Percentiles rank a stretch among this genome's conserved stretches.
Conservation (phyloP, 1,139 yeast genomes). For the Hyphopichia fennica region DNA sequence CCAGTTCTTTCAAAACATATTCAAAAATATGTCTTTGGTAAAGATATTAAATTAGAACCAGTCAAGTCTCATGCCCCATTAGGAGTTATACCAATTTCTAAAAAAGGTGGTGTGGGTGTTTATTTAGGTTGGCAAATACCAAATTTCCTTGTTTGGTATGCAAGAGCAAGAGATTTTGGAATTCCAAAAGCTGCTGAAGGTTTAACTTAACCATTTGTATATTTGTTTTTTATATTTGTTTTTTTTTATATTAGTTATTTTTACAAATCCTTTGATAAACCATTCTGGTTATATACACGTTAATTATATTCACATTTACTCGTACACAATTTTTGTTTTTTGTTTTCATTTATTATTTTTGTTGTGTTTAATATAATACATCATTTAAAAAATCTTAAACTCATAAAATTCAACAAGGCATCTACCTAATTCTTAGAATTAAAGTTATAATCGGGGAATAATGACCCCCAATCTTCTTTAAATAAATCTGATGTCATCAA, state of each 20-base stretch:
- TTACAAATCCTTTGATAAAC: too few species aligned
- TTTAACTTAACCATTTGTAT: background rate
- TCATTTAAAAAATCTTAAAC: too few species aligned
- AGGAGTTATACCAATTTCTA: slow-evolving; percentile 32
- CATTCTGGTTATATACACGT: too few species aligned
- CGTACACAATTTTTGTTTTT: background rate
- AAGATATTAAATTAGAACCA: slow-evolving; percentile 11
- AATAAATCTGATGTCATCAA: slow-evolving; percentile 53
- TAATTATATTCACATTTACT: too few species aligned
- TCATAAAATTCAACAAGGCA: too few species aligned
- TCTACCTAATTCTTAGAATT: background rate
- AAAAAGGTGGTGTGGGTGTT: slow-evolving; percentile 36
- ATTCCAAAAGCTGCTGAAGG: slow-evolving; percentile 13
- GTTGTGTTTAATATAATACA: too few species aligned
- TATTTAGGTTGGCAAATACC: slow-evolving; percentile 29
- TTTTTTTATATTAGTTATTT: too few species aligned
- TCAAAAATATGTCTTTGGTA: slow-evolving; percentile 16
- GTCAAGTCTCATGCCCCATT: slow-evolving; percentile 12
- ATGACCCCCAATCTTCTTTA: slow-evolving; percentile 51
- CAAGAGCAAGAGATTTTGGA: slow-evolving; percentile 25
- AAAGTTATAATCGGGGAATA: slow-evolving; percentile 40
- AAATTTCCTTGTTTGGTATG: slow-evolving; percentile 23
- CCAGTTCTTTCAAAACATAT: slow-evolving; percentile 14
- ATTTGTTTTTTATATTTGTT: too few species aligned
- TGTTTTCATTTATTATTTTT: background rate